phyloP scores from a whole-genome alignment of 1,139 yeast genomes.

The Arxiozyma telluris region DNA sequence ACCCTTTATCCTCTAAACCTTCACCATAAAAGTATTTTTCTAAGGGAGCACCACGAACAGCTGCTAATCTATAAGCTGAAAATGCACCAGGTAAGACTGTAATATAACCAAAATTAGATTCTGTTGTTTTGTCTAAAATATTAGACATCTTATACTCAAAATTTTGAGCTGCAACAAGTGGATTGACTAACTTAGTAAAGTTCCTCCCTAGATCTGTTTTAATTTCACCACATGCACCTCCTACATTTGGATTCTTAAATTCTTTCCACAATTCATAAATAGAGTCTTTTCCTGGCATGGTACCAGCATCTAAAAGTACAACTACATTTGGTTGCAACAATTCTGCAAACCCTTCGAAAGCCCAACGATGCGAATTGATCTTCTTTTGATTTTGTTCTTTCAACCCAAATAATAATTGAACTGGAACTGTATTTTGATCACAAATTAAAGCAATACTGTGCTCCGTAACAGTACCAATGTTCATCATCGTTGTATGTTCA shows the following conservation, averaged over 20 bases:
- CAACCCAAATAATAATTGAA: constrained; percentile 80
- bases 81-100: constrained; percentile 90
- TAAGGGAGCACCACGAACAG: constrained; percentile 76
- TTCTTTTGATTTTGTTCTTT: constrained; percentile 86
- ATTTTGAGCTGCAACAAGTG: constrained; percentile 85
- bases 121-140: constrained; percentile 83
- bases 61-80: constrained; percentile 78
- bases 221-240: constrained; percentile 93
- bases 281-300: constrained; percentile 81
- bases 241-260: constrained; percentile 74
- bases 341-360: constrained; percentile 87
- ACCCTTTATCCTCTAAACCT: constrained; percentile 50
- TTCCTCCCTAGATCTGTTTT: constrained; percentile 78
- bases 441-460: constrained; percentile 51
- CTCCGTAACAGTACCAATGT: constrained; percentile 55
- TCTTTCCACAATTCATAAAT: constrained; percentile 85
- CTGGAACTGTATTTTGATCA: constrained; percentile 57
- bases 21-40: constrained; percentile 91
- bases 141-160: constrained; percentile 91
- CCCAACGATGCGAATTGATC: constrained; percentile 94
- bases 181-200: constrained; percentile 62
- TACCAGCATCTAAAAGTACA: constrained; percentile 84
- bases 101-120: constrained; percentile 80
- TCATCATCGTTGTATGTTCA: constrained; percentile 68
- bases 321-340: constrained; percentile 79